These are phyloP conservation scores for Trypanosomatidae sp. DNA, from an alignment of 208 protist species.

Conservation along the genomic window DNA sequence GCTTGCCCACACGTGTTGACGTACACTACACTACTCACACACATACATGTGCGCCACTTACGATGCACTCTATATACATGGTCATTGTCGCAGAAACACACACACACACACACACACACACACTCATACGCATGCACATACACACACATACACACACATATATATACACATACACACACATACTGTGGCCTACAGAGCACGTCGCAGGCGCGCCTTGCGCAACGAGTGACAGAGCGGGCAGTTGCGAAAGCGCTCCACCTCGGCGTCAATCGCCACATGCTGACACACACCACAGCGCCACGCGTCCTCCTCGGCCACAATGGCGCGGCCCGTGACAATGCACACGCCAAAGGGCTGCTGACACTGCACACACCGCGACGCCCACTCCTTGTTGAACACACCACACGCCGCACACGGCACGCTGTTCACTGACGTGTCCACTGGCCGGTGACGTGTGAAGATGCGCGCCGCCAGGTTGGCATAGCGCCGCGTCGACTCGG, in stretches of 20 bases:
- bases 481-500: conserved; percentile 55
- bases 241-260: conserved; percentile 57
- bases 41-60: background rate
- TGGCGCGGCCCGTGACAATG: conserved; percentile 75
- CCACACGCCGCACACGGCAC: conserved; percentile 74
- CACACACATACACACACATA: background rate
- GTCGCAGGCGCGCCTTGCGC: conserved; percentile 26
- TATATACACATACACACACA: background rate
- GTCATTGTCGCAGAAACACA: background rate
- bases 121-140: background rate
- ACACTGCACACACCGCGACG: conserved; percentile 65
- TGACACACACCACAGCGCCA: conserved; percentile 81
- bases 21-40: background rate
- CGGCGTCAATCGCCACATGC: conserved; percentile 63
- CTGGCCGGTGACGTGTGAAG: conserved; percentile 82
- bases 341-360: conserved; percentile 73
- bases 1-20: background rate
- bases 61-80: no score
- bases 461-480: conserved; percentile 86
- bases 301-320: conserved; percentile 38
- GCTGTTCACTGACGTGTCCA: conserved; percentile 62
- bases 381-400: conserved; percentile 87
- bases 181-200: conserved; percentile 6
- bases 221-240: conserved; percentile 89
- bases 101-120: background rate